phyloP scores from a whole-genome alignment of 495 filamentous ascomycete genomes.

The Daldinia bambusicola region DNA sequence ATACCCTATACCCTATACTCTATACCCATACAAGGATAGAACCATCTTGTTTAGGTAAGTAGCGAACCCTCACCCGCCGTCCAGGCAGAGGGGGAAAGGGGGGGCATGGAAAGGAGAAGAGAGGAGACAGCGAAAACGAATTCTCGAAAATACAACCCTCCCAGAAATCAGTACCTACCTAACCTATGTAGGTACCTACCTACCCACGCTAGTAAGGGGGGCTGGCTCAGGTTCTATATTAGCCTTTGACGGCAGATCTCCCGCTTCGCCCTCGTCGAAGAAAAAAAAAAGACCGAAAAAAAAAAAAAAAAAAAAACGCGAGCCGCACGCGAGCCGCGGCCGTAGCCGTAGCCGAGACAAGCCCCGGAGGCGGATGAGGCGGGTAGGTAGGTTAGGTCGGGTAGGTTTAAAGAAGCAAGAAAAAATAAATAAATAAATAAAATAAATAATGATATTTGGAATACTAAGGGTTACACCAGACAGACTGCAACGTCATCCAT shows the following conservation, averaged over 20 bases:
- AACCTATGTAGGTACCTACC: no score
- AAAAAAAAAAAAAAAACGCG: neutral
- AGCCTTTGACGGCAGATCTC: slow-evolving; percentile 37
- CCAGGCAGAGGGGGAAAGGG: no score
- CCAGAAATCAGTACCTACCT: neutral
- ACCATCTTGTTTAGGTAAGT: no score
- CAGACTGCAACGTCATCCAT: slow-evolving; percentile 31
- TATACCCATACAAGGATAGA: no score
- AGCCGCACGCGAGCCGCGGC: slow-evolving; percentile 4
- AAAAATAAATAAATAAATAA: no score
- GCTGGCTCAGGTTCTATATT: slow-evolving; percentile 31
- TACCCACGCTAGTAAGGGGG: no score
- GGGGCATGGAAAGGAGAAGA: no score
- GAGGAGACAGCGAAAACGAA: no score
- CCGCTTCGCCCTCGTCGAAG: slow-evolving; percentile 20
- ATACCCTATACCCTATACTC: no score
- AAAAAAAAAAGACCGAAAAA: neutral
- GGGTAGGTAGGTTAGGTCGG: neutral
- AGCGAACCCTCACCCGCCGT: no score
- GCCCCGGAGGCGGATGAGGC: neutral
- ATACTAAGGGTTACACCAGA: neutral
- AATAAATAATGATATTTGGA: slow-evolving; percentile 13
- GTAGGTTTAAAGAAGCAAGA: neutral
- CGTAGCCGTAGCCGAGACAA: neutral
- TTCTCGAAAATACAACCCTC: slow-evolving; percentile 3